Percentiles rank a stretch among this genome's conserved stretches.
Evolutionary conservation across 345 rosid species (phyloP).

Genomic region (Hirschfeldia incana): DNA sequence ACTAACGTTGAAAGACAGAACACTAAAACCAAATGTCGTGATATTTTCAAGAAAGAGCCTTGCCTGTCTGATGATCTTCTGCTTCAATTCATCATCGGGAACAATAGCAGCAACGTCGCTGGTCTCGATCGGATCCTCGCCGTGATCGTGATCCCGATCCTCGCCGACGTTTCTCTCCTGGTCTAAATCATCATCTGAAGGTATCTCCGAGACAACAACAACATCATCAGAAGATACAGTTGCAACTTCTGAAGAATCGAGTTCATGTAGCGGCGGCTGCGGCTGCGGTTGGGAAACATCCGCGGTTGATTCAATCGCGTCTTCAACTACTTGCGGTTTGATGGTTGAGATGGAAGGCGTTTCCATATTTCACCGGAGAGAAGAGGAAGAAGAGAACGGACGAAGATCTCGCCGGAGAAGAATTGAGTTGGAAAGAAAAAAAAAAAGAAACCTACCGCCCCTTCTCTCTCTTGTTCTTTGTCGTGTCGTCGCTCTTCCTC

Average conservation of each 20-base stretch:
- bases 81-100: constrained; percentile 52
- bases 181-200: constrained; percentile 47
- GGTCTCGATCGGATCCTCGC: constrained; percentile 26
- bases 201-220: constrained; percentile 30
- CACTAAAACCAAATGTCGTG: not conserved
- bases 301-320: not conserved
- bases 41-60: not conserved
- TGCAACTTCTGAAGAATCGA: constrained; percentile 29
- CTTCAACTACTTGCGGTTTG: constrained; percentile 1
- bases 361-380: constrained; percentile 40
- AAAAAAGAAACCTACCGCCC: constrained; percentile 18
- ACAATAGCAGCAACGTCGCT: constrained; percentile 33
- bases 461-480: not conserved
- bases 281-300: constrained; percentile 10
- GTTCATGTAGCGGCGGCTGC: constrained; percentile 31
- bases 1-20: not conserved
- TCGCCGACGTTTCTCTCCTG: constrained; percentile 32
- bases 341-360: constrained; percentile 29
- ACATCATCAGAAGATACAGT: constrained; percentile 45
- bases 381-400: constrained; percentile 37
- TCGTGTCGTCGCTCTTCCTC: constrained; percentile 28
- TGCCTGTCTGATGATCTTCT: constrained; percentile 70
- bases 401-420: constrained; percentile 26
- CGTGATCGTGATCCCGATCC: constrained; percentile 42
- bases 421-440: not conserved